Conservation (phyloP, 257 asterid genomes). For the Primulina eburnea region DNA sequence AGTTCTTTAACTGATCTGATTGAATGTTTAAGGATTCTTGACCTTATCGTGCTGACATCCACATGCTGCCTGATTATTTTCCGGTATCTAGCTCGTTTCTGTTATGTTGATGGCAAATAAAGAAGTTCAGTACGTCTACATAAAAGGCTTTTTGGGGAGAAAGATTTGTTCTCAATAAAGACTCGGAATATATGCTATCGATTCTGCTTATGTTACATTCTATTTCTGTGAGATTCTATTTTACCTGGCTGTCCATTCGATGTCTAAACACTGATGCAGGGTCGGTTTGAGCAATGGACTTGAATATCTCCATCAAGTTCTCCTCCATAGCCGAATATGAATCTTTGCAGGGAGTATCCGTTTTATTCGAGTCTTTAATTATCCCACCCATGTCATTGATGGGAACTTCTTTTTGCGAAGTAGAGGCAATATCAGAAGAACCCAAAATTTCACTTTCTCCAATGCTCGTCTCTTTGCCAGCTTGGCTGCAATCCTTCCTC, state of each 20-base stretch:
- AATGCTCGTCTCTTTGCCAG: constrained; percentile 54
- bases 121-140: not conserved
- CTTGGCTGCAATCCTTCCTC: constrained; percentile 52
- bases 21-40: constrained; percentile 47
- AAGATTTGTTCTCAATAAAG: too few relatives aligned
- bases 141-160: too few relatives aligned
- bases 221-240: not conserved
- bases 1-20: constrained; percentile 60
- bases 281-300: constrained; percentile 53
- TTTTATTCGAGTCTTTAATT: constrained; percentile 22
- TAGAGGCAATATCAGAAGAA: constrained; percentile 42
- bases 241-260: constrained; percentile 93
- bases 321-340: constrained; percentile 26
- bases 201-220: not conserved
- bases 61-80: constrained; percentile 62
- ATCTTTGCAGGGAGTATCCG: constrained; percentile 27
- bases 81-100: constrained; percentile 90
- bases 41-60: constrained; percentile 67
- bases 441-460: constrained; percentile 62
- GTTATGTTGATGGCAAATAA: constrained; percentile 19
- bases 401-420: constrained; percentile 46
- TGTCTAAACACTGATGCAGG: constrained; percentile 72
- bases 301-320: constrained; percentile 48
- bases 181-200: too few relatives aligned
- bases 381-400: constrained; percentile 33